Evolutionary conservation across 306 rosid genomes (phyloP).

Genomic region (Citrullus mucosospermus): DNA sequence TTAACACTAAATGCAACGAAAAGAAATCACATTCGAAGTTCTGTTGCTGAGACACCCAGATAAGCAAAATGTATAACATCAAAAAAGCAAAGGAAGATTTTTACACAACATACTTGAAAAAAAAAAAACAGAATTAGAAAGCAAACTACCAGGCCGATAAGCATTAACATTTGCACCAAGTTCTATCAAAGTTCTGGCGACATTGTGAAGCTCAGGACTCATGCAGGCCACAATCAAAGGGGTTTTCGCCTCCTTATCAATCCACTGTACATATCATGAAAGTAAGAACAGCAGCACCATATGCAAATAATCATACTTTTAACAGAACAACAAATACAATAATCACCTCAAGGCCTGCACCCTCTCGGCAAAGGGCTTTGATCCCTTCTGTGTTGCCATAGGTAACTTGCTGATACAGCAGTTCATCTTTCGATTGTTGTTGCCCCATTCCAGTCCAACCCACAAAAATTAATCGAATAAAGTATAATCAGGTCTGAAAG

Average conservation of each 20-base stretch:
- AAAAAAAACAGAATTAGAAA: neutral
- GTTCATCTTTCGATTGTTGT: conserved; percentile 65
- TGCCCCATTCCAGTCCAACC: conserved; percentile 57
- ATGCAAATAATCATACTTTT: neutral
- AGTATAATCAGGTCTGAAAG: neutral
- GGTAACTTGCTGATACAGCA: conserved; percentile 71
- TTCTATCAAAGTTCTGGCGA: conserved; percentile 63
- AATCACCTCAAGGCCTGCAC: conserved; percentile 84
- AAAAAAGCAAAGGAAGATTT: neutral
- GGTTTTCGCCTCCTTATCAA: conserved; percentile 66
- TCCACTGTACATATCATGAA: conserved; percentile 41
- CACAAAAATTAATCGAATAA: neutral
- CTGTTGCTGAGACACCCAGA: neutral
- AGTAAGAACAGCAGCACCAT: conserved; percentile 14
- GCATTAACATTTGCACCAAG: conserved; percentile 92
- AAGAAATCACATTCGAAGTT: neutral
- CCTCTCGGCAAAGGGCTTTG: conserved; percentile 63
- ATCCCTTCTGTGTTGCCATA: conserved; percentile 64
- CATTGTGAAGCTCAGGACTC: conserved; percentile 53
- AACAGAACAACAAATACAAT: neutral
- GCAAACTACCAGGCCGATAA: conserved; percentile 63
- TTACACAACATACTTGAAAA: neutral
- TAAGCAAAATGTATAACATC: neutral
- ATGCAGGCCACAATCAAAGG: conserved; percentile 81
- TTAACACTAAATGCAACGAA: neutral